Percentiles rank a stretch among this genome's conserved stretches.
These are phyloP conservation scores for Diaporthe capsici DNA, from an alignment of 2,329 filamentous ascomycete genomes.

Conservation along the genomic window DNA sequence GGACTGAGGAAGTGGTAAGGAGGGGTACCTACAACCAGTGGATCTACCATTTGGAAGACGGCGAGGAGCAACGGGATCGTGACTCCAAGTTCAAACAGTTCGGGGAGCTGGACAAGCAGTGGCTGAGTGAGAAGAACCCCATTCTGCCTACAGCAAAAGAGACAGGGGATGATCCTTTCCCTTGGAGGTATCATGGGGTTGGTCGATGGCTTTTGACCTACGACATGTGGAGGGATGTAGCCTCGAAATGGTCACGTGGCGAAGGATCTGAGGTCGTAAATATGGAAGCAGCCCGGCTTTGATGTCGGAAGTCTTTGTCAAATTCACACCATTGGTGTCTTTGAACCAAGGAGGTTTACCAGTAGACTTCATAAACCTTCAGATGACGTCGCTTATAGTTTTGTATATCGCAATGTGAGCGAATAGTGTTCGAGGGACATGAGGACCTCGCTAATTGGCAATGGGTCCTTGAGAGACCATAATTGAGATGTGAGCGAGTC, in stretches of 20 bases:
- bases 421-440: neutral
- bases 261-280: neutral
- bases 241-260: constrained; percentile 49
- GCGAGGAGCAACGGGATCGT: constrained; percentile 66
- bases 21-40: constrained; percentile 73
- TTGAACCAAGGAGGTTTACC: neutral
- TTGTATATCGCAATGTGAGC: too few relatives aligned
- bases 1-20: constrained; percentile 72
- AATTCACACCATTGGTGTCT: neutral
- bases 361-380: neutral
- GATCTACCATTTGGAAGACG: constrained; percentile 73
- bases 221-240: constrained; percentile 56
- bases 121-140: constrained; percentile 47
- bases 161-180: constrained; percentile 57
- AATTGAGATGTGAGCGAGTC: neutral
- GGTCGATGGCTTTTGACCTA: constrained; percentile 57
- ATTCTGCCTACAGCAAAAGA: constrained; percentile 46
- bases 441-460: neutral
- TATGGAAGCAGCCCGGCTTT: constrained; percentile 27
- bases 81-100: constrained; percentile 57
- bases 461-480: neutral
- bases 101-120: constrained; percentile 49
- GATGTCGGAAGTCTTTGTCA: neutral
- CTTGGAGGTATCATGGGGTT: constrained; percentile 57
- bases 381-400: too few relatives aligned